Evolutionary conservation across 345 rosid species (phyloP).

Genomic region (Populus alba): DNA sequence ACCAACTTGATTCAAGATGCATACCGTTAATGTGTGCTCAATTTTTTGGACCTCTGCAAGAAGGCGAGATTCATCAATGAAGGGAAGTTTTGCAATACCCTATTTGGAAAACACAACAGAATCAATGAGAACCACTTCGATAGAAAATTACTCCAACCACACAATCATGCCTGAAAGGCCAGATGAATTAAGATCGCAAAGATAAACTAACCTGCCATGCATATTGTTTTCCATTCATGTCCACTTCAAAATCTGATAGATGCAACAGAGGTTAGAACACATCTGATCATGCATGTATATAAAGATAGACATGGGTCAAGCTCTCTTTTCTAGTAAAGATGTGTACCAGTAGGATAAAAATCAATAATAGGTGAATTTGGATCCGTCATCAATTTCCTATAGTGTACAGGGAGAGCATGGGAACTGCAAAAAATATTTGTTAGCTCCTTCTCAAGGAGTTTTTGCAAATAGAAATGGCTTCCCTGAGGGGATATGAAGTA

Average conservation of each 20-base stretch:
- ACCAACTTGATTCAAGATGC: slow-evolving; percentile 2
- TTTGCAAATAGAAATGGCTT: not conserved
- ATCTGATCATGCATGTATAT: slow-evolving; percentile 13
- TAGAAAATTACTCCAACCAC: not conserved
- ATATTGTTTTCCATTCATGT: slow-evolving; percentile 90
- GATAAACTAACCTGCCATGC: slow-evolving; percentile 72
- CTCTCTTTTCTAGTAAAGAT: slow-evolving; percentile 13
- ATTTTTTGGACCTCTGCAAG: slow-evolving; percentile 61
- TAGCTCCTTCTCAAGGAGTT: slow-evolving; percentile 1
- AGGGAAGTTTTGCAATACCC: slow-evolving; percentile 90
- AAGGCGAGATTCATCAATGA: slow-evolving; percentile 84
- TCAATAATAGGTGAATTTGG: slow-evolving; percentile 76
- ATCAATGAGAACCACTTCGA: not conserved
- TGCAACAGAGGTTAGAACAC: slow-evolving; percentile 16
- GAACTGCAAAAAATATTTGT: slow-evolving; percentile 47
- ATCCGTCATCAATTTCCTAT: slow-evolving; percentile 81
- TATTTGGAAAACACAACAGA: slow-evolving; percentile 20
- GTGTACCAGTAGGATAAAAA: slow-evolving; percentile 80
- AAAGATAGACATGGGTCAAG: not conserved
- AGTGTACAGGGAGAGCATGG: slow-evolving; percentile 86
- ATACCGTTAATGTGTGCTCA: slow-evolving; percentile 74
- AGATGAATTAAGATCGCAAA: slow-evolving; percentile 11
- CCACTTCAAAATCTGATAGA: slow-evolving; percentile 78
- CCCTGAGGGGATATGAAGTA: not conserved
- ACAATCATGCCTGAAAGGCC: not conserved